phyloP scores from a whole-genome alignment of 352 stramenopile species.

The Phytophthora kernoviae region DNA sequence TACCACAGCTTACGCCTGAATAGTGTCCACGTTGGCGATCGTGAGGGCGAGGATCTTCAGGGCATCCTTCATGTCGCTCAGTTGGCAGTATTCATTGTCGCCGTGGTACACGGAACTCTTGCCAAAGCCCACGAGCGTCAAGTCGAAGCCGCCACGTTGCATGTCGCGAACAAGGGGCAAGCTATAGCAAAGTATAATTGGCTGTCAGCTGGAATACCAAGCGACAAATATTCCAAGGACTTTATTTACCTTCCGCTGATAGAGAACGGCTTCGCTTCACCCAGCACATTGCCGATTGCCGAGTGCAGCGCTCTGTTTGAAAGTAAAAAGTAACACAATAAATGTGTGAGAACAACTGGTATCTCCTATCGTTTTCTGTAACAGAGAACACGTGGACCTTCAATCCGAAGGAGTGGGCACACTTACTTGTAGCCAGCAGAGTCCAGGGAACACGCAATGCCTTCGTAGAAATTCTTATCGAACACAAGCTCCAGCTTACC shows the following conservation, averaged over 20 bases:
- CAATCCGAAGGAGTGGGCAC: too few species aligned
- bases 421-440: slow-evolving; percentile 87
- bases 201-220: slow-evolving; percentile 23
- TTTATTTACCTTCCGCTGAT: slow-evolving; percentile 85
- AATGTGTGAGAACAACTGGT: neutral
- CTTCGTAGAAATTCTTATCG: slow-evolving; percentile 80
- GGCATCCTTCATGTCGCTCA: slow-evolving; percentile 89
- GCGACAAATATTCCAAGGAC: too few species aligned
- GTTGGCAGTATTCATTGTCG: slow-evolving; percentile 91
- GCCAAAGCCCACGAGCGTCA: slow-evolving; percentile 80
- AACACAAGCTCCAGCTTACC: slow-evolving; percentile 91
- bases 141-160: slow-evolving; percentile 73
- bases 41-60: slow-evolving; percentile 87
- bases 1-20: slow-evolving; percentile 13
- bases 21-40: slow-evolving; percentile 73
- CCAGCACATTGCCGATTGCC: slow-evolving; percentile 81
- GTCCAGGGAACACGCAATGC: slow-evolving; percentile 92
- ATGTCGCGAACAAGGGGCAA: slow-evolving; percentile 80
- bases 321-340: slow-evolving; percentile 1
- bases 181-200: slow-evolving; percentile 19
- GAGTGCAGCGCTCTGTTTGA: slow-evolving; percentile 63
- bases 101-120: slow-evolving; percentile 90
- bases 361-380: too few species aligned
- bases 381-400: neutral
- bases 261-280: slow-evolving; percentile 87